Conservation (phyloP, 257 asterid species). For the Solanum tacnaense region DNA sequence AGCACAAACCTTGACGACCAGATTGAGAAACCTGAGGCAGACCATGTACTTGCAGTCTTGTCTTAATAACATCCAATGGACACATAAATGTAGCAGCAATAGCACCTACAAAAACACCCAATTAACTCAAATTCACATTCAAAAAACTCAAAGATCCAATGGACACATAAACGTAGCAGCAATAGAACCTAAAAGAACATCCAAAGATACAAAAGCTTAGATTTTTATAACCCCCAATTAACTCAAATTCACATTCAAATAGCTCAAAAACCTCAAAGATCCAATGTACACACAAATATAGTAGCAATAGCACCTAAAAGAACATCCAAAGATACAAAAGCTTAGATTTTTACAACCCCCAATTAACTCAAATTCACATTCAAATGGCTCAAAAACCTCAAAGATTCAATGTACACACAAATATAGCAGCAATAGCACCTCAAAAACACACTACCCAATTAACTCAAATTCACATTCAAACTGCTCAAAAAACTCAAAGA, state of each 20-base stretch:
- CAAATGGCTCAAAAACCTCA: not conserved
- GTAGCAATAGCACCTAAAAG: slow-evolving; percentile 85
- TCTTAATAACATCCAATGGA: slow-evolving; percentile 94
- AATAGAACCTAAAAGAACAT: slow-evolving; percentile 52
- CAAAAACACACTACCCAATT: not conserved
- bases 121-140: not conserved
- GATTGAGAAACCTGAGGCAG: slow-evolving; percentile 47
- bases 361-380: not conserved
- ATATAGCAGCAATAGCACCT: slow-evolving; percentile 95
- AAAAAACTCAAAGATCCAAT: slow-evolving; percentile 30
- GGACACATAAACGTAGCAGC: slow-evolving; percentile 91
- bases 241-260: not conserved
- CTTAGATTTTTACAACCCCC: not conserved
- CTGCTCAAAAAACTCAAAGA: not conserved
- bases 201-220: not conserved
- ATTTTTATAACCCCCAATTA: not conserved
- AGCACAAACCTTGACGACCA: slow-evolving; percentile 47
- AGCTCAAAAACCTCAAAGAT: not conserved
- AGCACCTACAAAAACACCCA: slow-evolving; percentile 43
- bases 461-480: not conserved
- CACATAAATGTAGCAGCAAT: slow-evolving; percentile 89
- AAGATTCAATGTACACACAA: slow-evolving; percentile 60
- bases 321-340: not conserved
- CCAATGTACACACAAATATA: slow-evolving; percentile 74
- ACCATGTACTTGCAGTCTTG: slow-evolving; percentile 84